Percentiles rank a stretch among this genome's conserved stretches.
Conservation (phyloP, 129 eudicot genomes). For the Pseudognaphalium luteoalbum region DNA sequence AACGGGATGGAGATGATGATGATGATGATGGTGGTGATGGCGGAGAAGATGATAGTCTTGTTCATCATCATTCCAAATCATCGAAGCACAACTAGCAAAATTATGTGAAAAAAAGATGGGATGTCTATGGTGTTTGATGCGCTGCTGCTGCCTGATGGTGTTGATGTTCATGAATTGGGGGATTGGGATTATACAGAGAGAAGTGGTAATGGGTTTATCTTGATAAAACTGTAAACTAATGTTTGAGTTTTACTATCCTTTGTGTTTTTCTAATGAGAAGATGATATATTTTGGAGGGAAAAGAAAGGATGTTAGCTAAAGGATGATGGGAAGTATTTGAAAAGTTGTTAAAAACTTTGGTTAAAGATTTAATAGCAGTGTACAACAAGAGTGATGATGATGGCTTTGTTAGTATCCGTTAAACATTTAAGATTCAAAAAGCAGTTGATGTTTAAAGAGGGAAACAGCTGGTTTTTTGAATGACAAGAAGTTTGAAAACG, state of each 20-base stretch:
- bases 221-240: constrained; percentile 27
- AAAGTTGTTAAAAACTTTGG: constrained; percentile 19
- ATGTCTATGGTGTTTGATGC: neutral
- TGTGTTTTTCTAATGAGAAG: constrained; percentile 21
- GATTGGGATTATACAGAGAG: constrained; percentile 15
- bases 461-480: constrained; percentile 19
- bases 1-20: constrained; percentile 45
- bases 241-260: constrained; percentile 25
- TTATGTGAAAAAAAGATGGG: constrained; percentile 9
- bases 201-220: constrained; percentile 10
- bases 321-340: constrained; percentile 35
- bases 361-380: constrained; percentile 22
- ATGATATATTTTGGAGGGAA: constrained; percentile 31
- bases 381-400: neutral
- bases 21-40: constrained; percentile 42
- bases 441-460: constrained; percentile 37
- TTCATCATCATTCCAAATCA: constrained; percentile 41
- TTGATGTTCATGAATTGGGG: neutral
- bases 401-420: constrained; percentile 35
- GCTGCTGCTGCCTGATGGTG: neutral
- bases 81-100: constrained; percentile 49
- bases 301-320: neutral
- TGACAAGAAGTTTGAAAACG: neutral
- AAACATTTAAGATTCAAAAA: constrained; percentile 45
- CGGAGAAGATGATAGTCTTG: constrained; percentile 35